These are phyloP conservation scores for Skeletonema menzelii DNA, from an alignment of 108 stramenopile genomes.

Conservation along the genomic window DNA sequence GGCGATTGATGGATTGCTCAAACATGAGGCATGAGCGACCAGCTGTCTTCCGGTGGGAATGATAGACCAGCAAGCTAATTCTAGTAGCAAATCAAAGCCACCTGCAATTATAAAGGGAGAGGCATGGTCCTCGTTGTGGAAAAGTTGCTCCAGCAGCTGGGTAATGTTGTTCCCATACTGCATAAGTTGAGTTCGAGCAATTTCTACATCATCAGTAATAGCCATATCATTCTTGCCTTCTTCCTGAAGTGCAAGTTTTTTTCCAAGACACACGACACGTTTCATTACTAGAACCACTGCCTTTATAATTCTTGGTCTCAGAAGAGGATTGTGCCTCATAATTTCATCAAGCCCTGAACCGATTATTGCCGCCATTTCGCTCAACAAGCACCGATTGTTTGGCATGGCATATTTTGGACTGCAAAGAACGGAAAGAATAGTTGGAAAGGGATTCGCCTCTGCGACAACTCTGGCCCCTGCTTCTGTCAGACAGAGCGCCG, in stretches of 20 bases:
- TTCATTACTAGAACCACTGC: conserved; percentile 76
- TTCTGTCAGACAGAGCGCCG: conserved; percentile 88
- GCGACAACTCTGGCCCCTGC: conserved; percentile 73
- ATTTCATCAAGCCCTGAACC: conserved; percentile 92
- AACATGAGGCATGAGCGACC: conserved; percentile 74
- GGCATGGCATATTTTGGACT: conserved; percentile 91
- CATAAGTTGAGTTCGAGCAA: conserved; percentile 70
- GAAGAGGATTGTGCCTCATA: conserved; percentile 85
- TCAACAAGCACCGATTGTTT: conserved; percentile 77
- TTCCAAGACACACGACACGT: conserved; percentile 60
- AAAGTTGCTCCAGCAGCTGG: conserved; percentile 87
- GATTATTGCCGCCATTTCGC: conserved; percentile 83
- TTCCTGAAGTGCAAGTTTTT: conserved; percentile 49
- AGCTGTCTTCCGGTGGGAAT: conserved; percentile 64
- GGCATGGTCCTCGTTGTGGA: conserved; percentile 82
- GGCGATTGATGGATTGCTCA: conserved; percentile 74
- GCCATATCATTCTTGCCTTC: conserved; percentile 4
- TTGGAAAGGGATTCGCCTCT: conserved; percentile 84
- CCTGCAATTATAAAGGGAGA: conserved; percentile 75
- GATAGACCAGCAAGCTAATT: conserved; percentile 67
- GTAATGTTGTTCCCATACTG: conserved; percentile 85
- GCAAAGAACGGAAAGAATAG: conserved; percentile 72
- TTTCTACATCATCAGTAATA: conserved; percentile 45
- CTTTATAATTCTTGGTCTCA: conserved; percentile 63
- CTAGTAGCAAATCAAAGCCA: conserved; percentile 76